Percentiles rank a stretch among this genome's conserved stretches.
Evolutionary conservation across 2,329 filamentous ascomycete species (phyloP).

Genomic region (Lecanicillium sp.): DNA sequence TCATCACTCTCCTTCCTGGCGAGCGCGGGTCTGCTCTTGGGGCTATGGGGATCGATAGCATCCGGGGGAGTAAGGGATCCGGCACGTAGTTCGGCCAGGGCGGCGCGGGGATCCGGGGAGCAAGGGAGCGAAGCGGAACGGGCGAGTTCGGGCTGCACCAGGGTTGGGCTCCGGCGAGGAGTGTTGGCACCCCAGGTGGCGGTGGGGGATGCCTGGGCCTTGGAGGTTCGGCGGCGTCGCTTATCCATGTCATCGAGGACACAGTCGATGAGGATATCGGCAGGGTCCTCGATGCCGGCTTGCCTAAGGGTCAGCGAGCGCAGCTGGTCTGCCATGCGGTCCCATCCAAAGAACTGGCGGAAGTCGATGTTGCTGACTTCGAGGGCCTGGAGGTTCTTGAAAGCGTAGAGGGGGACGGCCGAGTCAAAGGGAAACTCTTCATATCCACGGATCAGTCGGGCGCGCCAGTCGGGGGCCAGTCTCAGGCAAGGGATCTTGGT

Average conservation of each 20-base stretch:
- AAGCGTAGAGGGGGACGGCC: slow-evolving; percentile 89
- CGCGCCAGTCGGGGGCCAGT: slow-evolving; percentile 87
- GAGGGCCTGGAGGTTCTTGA: slow-evolving; percentile 92
- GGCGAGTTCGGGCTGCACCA: slow-evolving; percentile 59
- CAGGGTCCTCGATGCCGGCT: slow-evolving; percentile 80
- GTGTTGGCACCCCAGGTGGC: slow-evolving; percentile 59
- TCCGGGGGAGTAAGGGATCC: slow-evolving; percentile 55
- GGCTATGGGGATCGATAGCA: slow-evolving; percentile 34
- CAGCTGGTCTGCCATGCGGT: slow-evolving; percentile 84
- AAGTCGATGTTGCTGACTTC: slow-evolving; percentile 96
- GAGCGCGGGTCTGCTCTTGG: slow-evolving; percentile 36
- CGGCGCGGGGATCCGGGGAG: slow-evolving; percentile 47
- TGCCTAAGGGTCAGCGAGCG: slow-evolving; percentile 84
- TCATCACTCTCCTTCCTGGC: slow-evolving; percentile 44
- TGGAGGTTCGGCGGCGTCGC: slow-evolving; percentile 79
- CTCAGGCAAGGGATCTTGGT: slow-evolving; percentile 94
- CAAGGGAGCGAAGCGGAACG: slow-evolving; percentile 64
- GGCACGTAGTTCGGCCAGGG: slow-evolving; percentile 45
- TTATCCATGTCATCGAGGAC: slow-evolving; percentile 96
- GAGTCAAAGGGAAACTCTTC: slow-evolving; percentile 98
- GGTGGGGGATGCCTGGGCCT: slow-evolving; percentile 74
- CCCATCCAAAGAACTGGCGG: slow-evolving; percentile 95
- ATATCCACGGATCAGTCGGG: slow-evolving; percentile 82
- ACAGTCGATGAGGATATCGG: slow-evolving; percentile 85
- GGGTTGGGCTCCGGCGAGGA: slow-evolving; percentile 56